Percentiles rank a stretch among this genome's conserved stretches.
These are phyloP conservation scores for Hanseniaspora taiwanica DNA, from an alignment of 805 yeast genomes.

Conservation along the genomic window DNA sequence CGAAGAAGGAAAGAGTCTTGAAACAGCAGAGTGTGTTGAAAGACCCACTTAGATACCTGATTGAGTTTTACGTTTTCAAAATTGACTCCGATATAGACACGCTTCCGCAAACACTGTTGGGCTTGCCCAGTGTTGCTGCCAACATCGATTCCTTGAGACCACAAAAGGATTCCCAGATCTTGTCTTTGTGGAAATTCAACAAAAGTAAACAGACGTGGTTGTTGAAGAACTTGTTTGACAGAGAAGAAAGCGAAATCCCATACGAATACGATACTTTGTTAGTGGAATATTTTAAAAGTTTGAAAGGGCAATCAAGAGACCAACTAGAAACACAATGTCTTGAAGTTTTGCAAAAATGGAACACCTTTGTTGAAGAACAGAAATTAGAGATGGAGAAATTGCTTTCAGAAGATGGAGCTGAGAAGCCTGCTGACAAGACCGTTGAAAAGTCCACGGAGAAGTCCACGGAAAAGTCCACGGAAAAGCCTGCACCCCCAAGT, in stretches of 20 bases:
- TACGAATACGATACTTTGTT: constrained; percentile 16
- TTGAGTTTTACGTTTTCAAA: constrained; percentile 20
- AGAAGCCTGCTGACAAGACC: constrained; percentile 1
- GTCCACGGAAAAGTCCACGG: no score
- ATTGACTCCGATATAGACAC: constrained; percentile 8
- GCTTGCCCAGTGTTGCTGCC: constrained; percentile 13
- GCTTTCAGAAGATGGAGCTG: constrained; percentile 10
- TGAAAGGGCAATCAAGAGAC: constrained; percentile 11
- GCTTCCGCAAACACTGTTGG: constrained; percentile 13
- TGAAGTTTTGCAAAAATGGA: constrained; percentile 14
- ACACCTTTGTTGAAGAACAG: constrained; percentile 13
- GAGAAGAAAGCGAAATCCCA: constrained; percentile 15
- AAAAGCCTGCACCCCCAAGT: no score
- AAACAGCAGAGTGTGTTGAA: constrained; percentile 15
- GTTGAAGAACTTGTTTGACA: constrained; percentile 17
- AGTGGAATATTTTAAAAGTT: constrained; percentile 18
- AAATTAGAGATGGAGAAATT: constrained; percentile 13
- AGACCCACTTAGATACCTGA: constrained; percentile 23
- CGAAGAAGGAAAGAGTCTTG: constrained; percentile 15
- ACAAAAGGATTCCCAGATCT: constrained; percentile 8
- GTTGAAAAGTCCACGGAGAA: not conserved
- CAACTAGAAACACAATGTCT: constrained; percentile 13
- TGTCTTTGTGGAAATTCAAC: constrained; percentile 25
- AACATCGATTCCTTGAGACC: constrained; percentile 8
- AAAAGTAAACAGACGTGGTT: constrained; percentile 26